Evolutionary conservation across 1,284 basidiomycete species (phyloP), one percentile per base, ranked within the genome.

Genomic region (Sporisorium sorghi): DNA sequence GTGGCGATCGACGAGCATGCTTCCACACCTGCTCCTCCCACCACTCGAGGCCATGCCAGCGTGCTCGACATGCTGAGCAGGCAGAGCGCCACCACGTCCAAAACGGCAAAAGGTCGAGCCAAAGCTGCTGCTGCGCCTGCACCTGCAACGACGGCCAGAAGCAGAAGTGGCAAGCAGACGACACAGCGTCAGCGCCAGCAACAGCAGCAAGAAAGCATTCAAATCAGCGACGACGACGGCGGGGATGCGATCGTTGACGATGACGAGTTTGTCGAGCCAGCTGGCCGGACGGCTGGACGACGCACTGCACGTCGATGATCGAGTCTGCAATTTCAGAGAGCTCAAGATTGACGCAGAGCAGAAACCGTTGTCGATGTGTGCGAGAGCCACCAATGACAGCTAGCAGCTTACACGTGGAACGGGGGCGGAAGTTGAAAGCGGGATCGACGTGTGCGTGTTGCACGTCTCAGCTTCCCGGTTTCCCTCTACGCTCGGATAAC

Each of bases 211-310:
- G 58, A 65, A 33, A 73, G 62, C n/a, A 73, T 76, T 48, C 69
- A 60, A 48, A 62, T 66, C 46, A 63, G 62, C 56, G 64, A 67
- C 28, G 62, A 71, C 24, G 64, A 64, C n/a, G 60, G 67, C 1
- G 56, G 42, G 21, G 62, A 59, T 14, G 57, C 43, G 9, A 58
- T 55, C 19, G 57, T 53, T 23, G 60, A 69, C 9, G 67, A 70
- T 23, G 72, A 66, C 26, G 73, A 71, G 7, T 74, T 74, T 58
- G 66, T 66, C 5, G 66, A 66, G 50, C 61, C 65, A 11, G 32
- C 65, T 14, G 43, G 39, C 35, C 30, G 48, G 23, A 24, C 40
- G 8, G 37, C 52, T 50, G 26, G 48, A 14, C 47, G 65, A 17
- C 28, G 58, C 3, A 14, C 40, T 19, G 54, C 49, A 1, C 58